Evolutionary conservation across 371 early-diverging fungal species (phyloP), one percentile per base, ranked within the genome.

Genomic region (Nosema muscidifuracis): DNA sequence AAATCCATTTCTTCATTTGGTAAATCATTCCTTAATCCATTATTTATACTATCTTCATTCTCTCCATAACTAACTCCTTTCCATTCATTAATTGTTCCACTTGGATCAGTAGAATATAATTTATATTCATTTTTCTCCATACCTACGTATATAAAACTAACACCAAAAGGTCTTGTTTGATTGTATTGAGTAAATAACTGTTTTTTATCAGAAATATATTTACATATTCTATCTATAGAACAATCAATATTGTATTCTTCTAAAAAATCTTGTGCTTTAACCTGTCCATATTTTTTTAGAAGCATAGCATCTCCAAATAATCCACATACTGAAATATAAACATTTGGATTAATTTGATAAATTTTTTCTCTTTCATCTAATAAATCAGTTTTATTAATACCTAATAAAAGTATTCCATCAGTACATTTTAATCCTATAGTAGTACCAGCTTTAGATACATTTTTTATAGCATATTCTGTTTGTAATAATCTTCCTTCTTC

Each of bases 401-500:
- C 97, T 18, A 93, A 91, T 75, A 98, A 87, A 2, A 97, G 91
- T 63, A 96, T 86, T 57, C 97, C 97, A 69, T 97, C 95, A 61
- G 86, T 87, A 28, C 74, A 82, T 53, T 90, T 86, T 58, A 92
- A 85, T 44, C 99, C 99, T 36, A 96, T 86, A 15, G 90, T 90
- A 64, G 93, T 92, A 65, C 95, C 95, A 42, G 95, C 99, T 76
- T 91, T 92, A 10, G 91, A 90, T 80, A 98, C 94, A 62, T 95
- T 95, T 82, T 97, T 95, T 90, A 97, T 97, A 50, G 98, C 98
- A 85, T 96, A 96, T 84, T 97, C 97, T 73, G 95, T 96, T 84
- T 97, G 98, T 85, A 91, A 92, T 75, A 97, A 86, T 57, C 95
- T 90, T 68, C 99, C 98, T 92, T 73, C 82, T 34, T 81, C 82